Conservation (phyloP, 2,329 filamentous ascomycete species). For the Sphaerulina vaccinii region DNA sequence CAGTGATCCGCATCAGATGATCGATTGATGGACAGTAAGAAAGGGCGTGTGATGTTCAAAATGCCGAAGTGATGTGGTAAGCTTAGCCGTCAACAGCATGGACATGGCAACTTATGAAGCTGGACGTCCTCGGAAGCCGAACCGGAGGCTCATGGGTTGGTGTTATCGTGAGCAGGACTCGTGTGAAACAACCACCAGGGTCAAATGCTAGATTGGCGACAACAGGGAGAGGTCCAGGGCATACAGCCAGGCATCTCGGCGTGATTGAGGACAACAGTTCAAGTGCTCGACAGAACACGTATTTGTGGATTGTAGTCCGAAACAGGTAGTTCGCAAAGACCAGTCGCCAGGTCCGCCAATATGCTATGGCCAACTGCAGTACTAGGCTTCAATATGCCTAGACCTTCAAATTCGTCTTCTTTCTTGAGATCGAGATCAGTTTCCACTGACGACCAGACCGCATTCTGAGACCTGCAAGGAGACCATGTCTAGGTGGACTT, state of each 20-base stretch:
- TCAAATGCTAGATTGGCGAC: neutral
- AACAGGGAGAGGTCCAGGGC: neutral
- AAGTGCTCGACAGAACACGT: neutral
- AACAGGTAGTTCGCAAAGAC: too few relatives aligned
- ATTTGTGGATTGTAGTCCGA: too few relatives aligned
- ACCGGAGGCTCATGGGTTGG: neutral
- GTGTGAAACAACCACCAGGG: neutral
- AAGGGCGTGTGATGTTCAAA: neutral
- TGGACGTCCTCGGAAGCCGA: neutral
- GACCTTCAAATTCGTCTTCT: too few relatives aligned
- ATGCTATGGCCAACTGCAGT: too few relatives aligned
- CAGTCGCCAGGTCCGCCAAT: too few relatives aligned
- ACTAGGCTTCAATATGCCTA: neutral
- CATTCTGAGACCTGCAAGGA: constrained; percentile 1
- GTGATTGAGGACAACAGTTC: neutral
- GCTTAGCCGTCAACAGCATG: neutral
- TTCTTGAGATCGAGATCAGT: neutral
- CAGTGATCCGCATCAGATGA: neutral
- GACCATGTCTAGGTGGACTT: constrained; percentile 4
- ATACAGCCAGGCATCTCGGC: neutral
- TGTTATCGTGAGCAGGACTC: neutral
- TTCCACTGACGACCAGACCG: neutral
- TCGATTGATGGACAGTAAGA: neutral
- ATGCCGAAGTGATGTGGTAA: neutral
- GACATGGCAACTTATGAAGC: neutral